phyloP scores from a whole-genome alignment of 495 filamentous ascomycete species.

The Penicillium lagena region DNA sequence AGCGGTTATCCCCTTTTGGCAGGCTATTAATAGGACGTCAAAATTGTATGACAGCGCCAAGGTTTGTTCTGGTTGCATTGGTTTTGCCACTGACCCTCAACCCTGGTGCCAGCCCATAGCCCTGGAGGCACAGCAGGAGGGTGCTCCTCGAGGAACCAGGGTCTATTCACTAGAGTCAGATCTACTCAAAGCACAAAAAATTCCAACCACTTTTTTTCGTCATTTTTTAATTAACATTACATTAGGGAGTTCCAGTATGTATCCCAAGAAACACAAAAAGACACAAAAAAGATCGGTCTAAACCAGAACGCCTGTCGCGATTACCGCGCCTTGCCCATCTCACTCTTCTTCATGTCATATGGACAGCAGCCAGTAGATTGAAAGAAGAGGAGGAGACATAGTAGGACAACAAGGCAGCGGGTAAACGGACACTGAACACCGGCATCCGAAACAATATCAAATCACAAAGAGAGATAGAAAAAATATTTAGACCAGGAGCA shows the following conservation, averaged over 20 bases:
- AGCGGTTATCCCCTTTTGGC: too few relatives aligned
- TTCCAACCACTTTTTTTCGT: not conserved
- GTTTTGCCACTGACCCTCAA: too few relatives aligned
- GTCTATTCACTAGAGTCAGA: not conserved
- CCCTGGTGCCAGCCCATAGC: too few relatives aligned
- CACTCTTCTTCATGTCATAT: not conserved
- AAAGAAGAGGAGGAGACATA: not conserved
- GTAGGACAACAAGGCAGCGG: not conserved
- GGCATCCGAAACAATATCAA: not conserved
- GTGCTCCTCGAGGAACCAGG: too few relatives aligned
- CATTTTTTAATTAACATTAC: not conserved
- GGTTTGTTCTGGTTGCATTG: too few relatives aligned
- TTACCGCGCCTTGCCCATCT: not conserved
- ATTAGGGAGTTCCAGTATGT: not conserved
- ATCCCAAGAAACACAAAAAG: too few relatives aligned
- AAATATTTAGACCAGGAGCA: constrained; percentile 20
- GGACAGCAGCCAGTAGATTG: constrained; percentile 13
- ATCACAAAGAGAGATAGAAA: not conserved
- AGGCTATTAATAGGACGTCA: too few relatives aligned
- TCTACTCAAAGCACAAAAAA: not conserved
- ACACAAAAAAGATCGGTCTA: not conserved
- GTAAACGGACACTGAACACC: constrained; percentile 3
- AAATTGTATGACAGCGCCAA: too few relatives aligned
- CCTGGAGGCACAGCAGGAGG: too few relatives aligned
- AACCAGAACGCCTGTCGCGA: not conserved